phyloP scores from a whole-genome alignment of 129 eudicot species.

The Heracleum sosnowskyi region DNA sequence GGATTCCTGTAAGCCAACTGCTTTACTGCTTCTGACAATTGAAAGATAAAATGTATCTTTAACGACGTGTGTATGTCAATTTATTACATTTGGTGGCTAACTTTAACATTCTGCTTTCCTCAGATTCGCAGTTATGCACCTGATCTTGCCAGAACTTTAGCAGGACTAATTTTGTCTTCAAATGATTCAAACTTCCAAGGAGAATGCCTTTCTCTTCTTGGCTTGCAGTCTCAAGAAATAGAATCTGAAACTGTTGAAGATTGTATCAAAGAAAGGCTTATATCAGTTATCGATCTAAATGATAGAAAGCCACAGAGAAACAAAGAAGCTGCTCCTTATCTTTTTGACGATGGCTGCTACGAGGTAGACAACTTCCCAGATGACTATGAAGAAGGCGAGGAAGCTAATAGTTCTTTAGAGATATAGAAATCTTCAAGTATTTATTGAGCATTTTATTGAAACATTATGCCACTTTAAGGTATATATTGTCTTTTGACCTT shows the following conservation, averaged over 20 bases:
- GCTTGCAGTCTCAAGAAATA: conserved; percentile 33
- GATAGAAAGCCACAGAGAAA: conserved; percentile 47
- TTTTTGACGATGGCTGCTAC: conserved; percentile 43
- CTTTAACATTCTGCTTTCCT: conserved; percentile 3
- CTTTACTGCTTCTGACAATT: neutral
- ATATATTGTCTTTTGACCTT: neutral
- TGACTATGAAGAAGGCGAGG: conserved; percentile 51
- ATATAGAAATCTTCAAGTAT: conserved; percentile 11
- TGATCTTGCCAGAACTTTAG: conserved; percentile 84
- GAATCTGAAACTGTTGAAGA: conserved; percentile 33
- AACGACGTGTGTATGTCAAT: neutral
- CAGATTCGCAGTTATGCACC: conserved; percentile 84
- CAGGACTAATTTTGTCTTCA: conserved; percentile 71
- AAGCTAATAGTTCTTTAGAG: conserved; percentile 32
- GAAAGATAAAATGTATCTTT: neutral
- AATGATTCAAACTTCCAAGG: conserved; percentile 51
- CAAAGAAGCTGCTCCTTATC: conserved; percentile 43
- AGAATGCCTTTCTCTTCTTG: conserved; percentile 77
- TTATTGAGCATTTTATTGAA: neutral
- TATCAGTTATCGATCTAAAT: conserved; percentile 47
- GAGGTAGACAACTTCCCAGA: conserved; percentile 33
- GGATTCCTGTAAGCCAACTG: neutral
- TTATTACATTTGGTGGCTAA: neutral
- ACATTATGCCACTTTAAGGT: neutral
- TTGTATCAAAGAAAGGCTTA: conserved; percentile 54